These are phyloP conservation scores for Leccinum cinnamomeum DNA, from an alignment of 1,284 basidiomycete genomes.

Conservation along the genomic window DNA sequence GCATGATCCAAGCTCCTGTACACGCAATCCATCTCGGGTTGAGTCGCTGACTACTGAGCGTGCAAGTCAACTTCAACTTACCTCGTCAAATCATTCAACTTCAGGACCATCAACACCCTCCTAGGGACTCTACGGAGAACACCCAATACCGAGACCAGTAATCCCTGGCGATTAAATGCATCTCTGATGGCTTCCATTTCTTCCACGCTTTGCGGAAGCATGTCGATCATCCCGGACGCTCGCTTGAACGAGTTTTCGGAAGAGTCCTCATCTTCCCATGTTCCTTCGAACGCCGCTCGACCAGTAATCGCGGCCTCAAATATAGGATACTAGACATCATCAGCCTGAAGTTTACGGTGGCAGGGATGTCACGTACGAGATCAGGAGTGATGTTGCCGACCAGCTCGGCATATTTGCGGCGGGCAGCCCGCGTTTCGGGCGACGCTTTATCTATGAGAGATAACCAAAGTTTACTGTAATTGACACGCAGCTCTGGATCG, in stretches of 20 bases:
- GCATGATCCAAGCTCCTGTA: slow-evolving; percentile 68
- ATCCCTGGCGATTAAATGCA: slow-evolving; percentile 79
- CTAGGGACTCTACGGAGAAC: slow-evolving; percentile 81
- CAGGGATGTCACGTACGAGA: slow-evolving; percentile 51
- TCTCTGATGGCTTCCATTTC: slow-evolving; percentile 79
- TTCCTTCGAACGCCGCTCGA: slow-evolving; percentile 62
- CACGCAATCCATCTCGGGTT: neutral
- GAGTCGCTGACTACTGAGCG: neutral
- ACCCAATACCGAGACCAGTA: slow-evolving; percentile 82
- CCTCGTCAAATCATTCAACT: slow-evolving; percentile 82
- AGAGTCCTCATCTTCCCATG: slow-evolving; percentile 45
- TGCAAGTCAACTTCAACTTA: slow-evolving; percentile 30
- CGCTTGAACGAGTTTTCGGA: slow-evolving; percentile 46
- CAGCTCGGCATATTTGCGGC: slow-evolving; percentile 82
- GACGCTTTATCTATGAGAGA: slow-evolving; percentile 78
- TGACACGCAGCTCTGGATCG: slow-evolving; percentile 72
- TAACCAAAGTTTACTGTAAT: slow-evolving; percentile 84
- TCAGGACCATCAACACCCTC: slow-evolving; percentile 85
- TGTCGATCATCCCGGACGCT: slow-evolving; percentile 74
- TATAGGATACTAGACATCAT: slow-evolving; percentile 61
- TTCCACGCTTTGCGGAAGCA: slow-evolving; percentile 62
- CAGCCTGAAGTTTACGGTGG: slow-evolving; percentile 12
- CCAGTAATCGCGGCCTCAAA: slow-evolving; percentile 85
- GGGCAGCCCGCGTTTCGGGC: slow-evolving; percentile 58
- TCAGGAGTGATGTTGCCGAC: slow-evolving; percentile 90